These are phyloP conservation scores for Verticillium klebahnii DNA, from an alignment of 2,329 filamentous ascomycete species.

Conservation along the genomic window DNA sequence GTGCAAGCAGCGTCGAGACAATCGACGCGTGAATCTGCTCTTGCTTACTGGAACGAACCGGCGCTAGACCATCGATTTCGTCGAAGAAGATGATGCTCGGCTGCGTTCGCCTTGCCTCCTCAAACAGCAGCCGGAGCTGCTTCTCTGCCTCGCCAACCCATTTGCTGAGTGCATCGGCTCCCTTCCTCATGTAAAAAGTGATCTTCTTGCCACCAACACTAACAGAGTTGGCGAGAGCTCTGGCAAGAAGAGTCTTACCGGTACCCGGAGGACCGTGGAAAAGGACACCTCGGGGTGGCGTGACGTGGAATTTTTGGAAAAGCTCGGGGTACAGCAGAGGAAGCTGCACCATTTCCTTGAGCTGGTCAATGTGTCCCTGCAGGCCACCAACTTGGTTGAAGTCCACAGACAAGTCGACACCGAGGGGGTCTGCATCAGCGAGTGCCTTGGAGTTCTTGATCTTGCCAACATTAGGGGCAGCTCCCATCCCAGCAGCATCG, in stretches of 20 bases:
- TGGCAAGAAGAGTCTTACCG: slow-evolving; percentile 93
- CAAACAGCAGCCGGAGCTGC: slow-evolving; percentile 88
- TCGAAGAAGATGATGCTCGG: slow-evolving; percentile 99
- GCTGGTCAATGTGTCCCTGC: slow-evolving; percentile 88
- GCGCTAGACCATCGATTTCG: slow-evolving; percentile 94
- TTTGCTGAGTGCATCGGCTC: slow-evolving; percentile 94
- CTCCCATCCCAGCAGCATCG: slow-evolving; percentile 29
- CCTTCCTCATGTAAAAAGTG: slow-evolving; percentile 99
- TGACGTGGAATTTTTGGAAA: slow-evolving; percentile 86
- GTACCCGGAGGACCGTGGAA: slow-evolving; percentile 97
- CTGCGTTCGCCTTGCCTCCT: slow-evolving; percentile 91
- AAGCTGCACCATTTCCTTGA: slow-evolving; percentile 98
- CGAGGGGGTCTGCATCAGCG: slow-evolving; percentile 90
- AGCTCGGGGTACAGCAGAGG: slow-evolving; percentile 93
- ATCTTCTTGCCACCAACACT: slow-evolving; percentile 85
- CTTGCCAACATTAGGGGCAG: slow-evolving; percentile 80
- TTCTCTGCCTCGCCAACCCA: slow-evolving; percentile 98
- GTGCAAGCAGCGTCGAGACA: slow-evolving; percentile 83
- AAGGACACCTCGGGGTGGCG: slow-evolving; percentile 87
- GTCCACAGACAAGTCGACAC: slow-evolving; percentile 86
- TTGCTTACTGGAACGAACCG: slow-evolving; percentile 94
- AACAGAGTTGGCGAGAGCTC: slow-evolving; percentile 86
- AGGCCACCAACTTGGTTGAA: slow-evolving; percentile 93
- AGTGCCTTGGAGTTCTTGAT: slow-evolving; percentile 89
- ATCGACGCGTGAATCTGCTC: slow-evolving; percentile 99